Evolutionary conservation across 140 eudicot species (phyloP).

Genomic region (Senecio squalidus): DNA sequence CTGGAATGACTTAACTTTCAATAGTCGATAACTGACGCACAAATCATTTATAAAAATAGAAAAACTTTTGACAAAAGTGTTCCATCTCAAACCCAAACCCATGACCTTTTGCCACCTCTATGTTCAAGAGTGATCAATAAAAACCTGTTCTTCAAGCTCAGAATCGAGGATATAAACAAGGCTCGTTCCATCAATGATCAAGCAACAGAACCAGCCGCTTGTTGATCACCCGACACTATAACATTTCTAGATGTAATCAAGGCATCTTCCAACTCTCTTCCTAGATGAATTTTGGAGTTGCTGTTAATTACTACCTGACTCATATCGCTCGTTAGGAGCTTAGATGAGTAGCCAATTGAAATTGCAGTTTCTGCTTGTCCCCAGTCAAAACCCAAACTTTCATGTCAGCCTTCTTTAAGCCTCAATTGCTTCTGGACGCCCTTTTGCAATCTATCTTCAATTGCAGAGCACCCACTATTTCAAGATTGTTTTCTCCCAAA

Average conservation of each 20-base stretch:
- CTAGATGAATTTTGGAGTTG: slow-evolving; percentile 58
- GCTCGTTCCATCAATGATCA: slow-evolving; percentile 92
- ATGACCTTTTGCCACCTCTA: not conserved
- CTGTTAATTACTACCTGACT: slow-evolving; percentile 62
- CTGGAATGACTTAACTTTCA: no score
- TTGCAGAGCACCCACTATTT: slow-evolving; percentile 78
- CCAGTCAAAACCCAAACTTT: slow-evolving; percentile 99
- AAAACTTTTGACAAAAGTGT: not conserved
- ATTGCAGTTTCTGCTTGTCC: slow-evolving; percentile 98
- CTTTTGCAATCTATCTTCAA: slow-evolving; percentile 82
- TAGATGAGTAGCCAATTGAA: slow-evolving; percentile 89
- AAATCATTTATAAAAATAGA: no score
- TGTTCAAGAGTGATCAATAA: not conserved
- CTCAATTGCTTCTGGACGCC: slow-evolving; percentile 99
- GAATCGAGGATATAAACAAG: slow-evolving; percentile 84
- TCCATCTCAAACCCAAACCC: not conserved
- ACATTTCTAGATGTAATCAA: slow-evolving; percentile 31
- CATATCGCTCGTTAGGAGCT: slow-evolving; percentile 72
- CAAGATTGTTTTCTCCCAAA: slow-evolving; percentile 55
- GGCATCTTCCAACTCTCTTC: slow-evolving; percentile 61
- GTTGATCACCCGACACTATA: slow-evolving; percentile 17
- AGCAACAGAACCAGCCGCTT: slow-evolving; percentile 42
- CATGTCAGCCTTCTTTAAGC: slow-evolving; percentile 64
- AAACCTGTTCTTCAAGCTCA: slow-evolving; percentile 88
- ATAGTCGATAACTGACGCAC: no score